Evolutionary conservation across 2,329 filamentous ascomycete species (phyloP).

Genomic region (Paecilomyces sp.): DNA sequence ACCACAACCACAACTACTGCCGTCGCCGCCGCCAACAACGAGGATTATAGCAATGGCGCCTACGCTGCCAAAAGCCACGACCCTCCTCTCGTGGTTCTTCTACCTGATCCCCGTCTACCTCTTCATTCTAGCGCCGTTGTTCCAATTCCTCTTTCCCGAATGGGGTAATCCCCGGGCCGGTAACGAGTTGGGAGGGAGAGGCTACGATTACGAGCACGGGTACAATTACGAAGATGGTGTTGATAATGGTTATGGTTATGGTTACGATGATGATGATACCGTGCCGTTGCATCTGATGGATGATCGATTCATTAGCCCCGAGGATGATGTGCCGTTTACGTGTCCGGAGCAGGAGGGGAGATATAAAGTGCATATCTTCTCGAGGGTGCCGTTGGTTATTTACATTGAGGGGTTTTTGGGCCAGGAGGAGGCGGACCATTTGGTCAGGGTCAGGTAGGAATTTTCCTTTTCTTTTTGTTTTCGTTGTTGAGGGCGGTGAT

Average conservation of each 20-base stretch:
- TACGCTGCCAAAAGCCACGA: slow-evolving; percentile 20
- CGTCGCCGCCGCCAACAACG: too few relatives aligned
- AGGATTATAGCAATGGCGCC: slow-evolving; percentile 11
- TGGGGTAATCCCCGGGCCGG: slow-evolving; percentile 1
- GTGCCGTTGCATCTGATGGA: slow-evolving; percentile 17
- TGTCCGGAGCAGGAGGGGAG: slow-evolving; percentile 18
- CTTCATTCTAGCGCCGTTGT: slow-evolving; percentile 25
- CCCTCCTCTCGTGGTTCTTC: slow-evolving; percentile 24
- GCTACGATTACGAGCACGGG: too few relatives aligned
- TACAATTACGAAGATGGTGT: slow-evolving; percentile 3
- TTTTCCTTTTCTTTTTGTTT: neutral
- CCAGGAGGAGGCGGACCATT: slow-evolving; percentile 40
- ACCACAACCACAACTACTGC: neutral
- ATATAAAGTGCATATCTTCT: slow-evolving; percentile 43
- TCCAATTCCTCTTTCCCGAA: slow-evolving; percentile 10
- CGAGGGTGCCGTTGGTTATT: slow-evolving; percentile 48
- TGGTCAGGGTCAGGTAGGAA: slow-evolving; percentile 48
- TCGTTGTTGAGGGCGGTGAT: slow-evolving; percentile 2
- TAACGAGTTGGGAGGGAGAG: slow-evolving; percentile 4
- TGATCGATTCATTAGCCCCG: slow-evolving; percentile 26
- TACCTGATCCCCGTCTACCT: slow-evolving; percentile 31
- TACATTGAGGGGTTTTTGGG: slow-evolving; percentile 53
- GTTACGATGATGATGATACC: too few relatives aligned
- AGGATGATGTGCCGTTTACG: slow-evolving; percentile 20
- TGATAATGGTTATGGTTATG: neutral